Evolutionary conservation across 2,329 filamentous ascomycete species (phyloP), one percentile per base, ranked within the genome.

Genomic region (Simplicillium sp.): DNA sequence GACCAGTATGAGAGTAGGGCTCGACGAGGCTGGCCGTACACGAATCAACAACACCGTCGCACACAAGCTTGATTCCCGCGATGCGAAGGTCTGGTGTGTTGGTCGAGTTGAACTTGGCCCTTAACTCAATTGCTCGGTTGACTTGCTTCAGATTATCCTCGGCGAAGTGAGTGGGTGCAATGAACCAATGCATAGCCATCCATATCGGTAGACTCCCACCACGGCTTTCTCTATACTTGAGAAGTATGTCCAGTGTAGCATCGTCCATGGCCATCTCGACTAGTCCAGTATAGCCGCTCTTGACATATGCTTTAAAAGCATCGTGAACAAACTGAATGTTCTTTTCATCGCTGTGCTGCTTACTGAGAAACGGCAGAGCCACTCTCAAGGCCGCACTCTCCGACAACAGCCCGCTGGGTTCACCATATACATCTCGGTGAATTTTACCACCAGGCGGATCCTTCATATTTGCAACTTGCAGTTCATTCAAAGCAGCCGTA

Each of bases 41-140:
- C 0, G 71, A 73, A 47, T 82, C 77, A 37, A 82, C 65, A 35
- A 80, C 75, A 8, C 77, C 77, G 46, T 82, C 77, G 50, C 70
- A 73, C 42, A 81, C 77, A 29, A 81, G 54, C 53, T 82, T 82
- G 56, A 81, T 75, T 5, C 77, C 77, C 0, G 72, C 68, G 14
- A 82, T 58, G 7, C 71, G 70, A 40, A 66, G 49, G 42, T 68
- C 57, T 1, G 64, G 63, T 14, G 51, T 57, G 11, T 49, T 59
- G 2, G 48, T 42, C 18, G 42, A 50, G 46, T 63, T 66, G 54
- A 54, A 67, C 34, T 57, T 42, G 14, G 45, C 48, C 17, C 52
- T 54, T 15, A 68, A 44, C 43, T 62, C 57, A 36, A 64, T 58
- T 1, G 63, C 64, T 11, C 57, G 55, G 14, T 60, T 54, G 13